phyloP scores from a whole-genome alignment of 2,329 filamentous ascomycete genomes.

The Calonectria naviculata region DNA sequence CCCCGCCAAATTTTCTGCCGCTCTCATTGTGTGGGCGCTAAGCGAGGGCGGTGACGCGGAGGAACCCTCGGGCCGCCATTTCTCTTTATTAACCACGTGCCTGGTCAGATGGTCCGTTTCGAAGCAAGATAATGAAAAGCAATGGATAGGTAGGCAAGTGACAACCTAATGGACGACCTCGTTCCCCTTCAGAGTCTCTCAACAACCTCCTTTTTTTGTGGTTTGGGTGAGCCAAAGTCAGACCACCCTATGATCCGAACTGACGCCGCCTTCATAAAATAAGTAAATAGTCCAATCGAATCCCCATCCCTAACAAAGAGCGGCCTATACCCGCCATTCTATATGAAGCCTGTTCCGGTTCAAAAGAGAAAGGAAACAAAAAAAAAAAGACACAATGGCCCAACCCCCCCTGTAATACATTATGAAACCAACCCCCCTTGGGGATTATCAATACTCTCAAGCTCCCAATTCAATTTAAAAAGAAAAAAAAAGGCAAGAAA shows the following conservation, averaged over 20 bases:
- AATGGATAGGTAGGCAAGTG: background rate
- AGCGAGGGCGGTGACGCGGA: conserved; percentile 52
- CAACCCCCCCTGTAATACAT: conserved; percentile 9
- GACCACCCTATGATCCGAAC: conserved; percentile 15
- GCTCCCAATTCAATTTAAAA: background rate
- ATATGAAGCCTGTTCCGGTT: conserved; percentile 15
- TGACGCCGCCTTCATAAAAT: conserved; percentile 16
- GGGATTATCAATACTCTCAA: background rate
- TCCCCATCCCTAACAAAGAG: conserved; percentile 9
- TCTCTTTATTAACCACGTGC: conserved; percentile 7
- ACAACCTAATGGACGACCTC: background rate
- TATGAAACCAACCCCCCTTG: background rate
- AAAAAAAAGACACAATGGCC: conserved; percentile 7
- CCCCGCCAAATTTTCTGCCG: conserved; percentile 55
- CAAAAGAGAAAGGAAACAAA: conserved; percentile 8
- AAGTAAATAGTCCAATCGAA: conserved; percentile 21
- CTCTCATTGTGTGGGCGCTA: conserved; percentile 52
- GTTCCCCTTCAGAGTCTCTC: background rate
- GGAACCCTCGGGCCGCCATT: conserved; percentile 23
- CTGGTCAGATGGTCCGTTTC: background rate
- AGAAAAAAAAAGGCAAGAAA: background rate
- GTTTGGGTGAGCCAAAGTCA: background rate
- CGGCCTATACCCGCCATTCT: conserved; percentile 21
- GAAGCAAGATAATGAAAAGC: background rate
- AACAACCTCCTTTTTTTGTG: conserved; percentile 11